A percentile compares a stretch with the other conserved stretches of the same genome.
These are phyloP conservation scores for Santalum album DNA, from an alignment of 164 flowering plant genomes.

Conservation along the genomic window DNA sequence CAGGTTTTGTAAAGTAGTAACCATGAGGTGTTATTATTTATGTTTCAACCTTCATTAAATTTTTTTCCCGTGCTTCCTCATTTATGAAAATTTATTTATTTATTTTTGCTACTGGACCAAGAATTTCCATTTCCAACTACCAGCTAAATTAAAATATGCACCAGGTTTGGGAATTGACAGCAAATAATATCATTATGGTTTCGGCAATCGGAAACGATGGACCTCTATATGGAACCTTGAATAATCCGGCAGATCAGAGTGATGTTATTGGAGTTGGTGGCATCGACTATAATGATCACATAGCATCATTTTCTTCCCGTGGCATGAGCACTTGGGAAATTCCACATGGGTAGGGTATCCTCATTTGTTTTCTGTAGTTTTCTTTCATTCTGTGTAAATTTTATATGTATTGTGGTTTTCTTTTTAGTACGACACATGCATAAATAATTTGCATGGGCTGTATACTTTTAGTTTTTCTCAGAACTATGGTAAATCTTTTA, in stretches of 20 bases:
- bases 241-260: constrained; percentile 99
- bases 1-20: too few relatives aligned
- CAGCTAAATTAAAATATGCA: constrained; percentile 3
- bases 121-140: not conserved
- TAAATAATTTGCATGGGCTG: too few relatives aligned
- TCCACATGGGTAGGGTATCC: constrained; percentile 83
- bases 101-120: not conserved
- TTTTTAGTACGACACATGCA: too few relatives aligned
- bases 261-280: constrained; percentile 99
- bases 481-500: too few relatives aligned
- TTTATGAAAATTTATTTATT: not conserved
- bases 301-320: constrained; percentile 96
- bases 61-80: not conserved
- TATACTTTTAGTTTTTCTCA: too few relatives aligned
- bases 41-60: too few relatives aligned
- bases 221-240: constrained; percentile 95
- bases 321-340: constrained; percentile 99
- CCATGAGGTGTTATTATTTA: too few relatives aligned
- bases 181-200: constrained; percentile 95
- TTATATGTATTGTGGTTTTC: too few relatives aligned
- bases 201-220: constrained; percentile 99
- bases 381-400: not conserved
- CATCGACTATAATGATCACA: constrained; percentile 89
- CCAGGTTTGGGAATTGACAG: constrained; percentile 98
- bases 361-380: not conserved